Percentiles rank a stretch among this genome's conserved stretches.
phyloP scores from a whole-genome alignment of 345 rosid genomes.

The Citrus medica region DNA sequence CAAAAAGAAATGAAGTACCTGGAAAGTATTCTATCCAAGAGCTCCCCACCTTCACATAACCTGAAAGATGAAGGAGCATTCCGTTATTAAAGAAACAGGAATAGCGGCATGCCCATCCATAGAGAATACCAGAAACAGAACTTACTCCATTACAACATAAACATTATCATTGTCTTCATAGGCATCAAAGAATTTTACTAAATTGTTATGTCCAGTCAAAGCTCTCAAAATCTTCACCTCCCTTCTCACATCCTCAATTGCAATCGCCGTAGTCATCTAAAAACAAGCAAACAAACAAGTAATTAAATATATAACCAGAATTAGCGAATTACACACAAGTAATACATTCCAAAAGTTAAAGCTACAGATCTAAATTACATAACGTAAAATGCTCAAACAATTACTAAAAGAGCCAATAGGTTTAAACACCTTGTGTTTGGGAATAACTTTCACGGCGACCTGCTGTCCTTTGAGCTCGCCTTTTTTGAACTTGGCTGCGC shows the following conservation, averaged over 20 bases:
- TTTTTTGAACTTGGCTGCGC: constrained; percentile 82
- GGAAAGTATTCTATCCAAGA: constrained; percentile 90
- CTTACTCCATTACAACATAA: constrained; percentile 98
- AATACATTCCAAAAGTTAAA: neutral
- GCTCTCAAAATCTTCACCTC: constrained; percentile 90
- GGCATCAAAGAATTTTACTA: constrained; percentile 86
- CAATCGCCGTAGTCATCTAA: constrained; percentile 97
- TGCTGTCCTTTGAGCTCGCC: constrained; percentile 91
- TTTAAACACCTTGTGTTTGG: constrained; percentile 67
- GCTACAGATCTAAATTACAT: constrained; percentile 23
- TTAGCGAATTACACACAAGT: neutral
- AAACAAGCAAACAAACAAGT: neutral
- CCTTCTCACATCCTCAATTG: constrained; percentile 97
- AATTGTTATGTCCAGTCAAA: constrained; percentile 77
- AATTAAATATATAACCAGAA: neutral
- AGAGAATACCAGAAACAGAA: constrained; percentile 1
- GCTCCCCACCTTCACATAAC: constrained; percentile 98
- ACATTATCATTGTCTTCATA: constrained; percentile 87
- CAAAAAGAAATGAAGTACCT: constrained; percentile 43
- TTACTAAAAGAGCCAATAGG: neutral
- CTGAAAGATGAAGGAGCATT: constrained; percentile 33
- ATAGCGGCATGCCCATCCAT: neutral
- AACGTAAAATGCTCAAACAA: neutral
- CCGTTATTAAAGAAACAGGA: neutral
- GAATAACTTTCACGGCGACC: constrained; percentile 94